Evolutionary conservation across 2,329 filamentous ascomycete species (phyloP), one percentile per base, ranked within the genome.

Genomic region (Pestalotiopsis sp.): DNA sequence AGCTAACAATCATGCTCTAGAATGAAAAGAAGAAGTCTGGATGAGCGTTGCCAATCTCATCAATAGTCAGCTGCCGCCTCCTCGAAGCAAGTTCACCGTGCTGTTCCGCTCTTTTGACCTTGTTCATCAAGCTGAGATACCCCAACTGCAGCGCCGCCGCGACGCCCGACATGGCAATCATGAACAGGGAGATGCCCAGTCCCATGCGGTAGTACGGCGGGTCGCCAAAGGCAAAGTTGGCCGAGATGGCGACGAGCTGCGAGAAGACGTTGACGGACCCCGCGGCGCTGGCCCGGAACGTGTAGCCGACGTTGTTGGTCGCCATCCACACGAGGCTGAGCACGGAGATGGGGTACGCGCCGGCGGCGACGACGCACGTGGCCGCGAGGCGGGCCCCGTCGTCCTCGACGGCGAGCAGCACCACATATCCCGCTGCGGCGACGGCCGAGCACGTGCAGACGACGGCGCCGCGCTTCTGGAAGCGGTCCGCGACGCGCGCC

Each of bases 301-400:
- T 76, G 65, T 76, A 76, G 9, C 74, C 74, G 23, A 73, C 64
- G 66, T 74, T 73, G 61, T 71, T 73, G 67, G 72, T 75, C n/a
- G 74, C 71, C 45, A 68, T 70, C 74, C 74, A 76, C 6, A 73
- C 70, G 27, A 75, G 55, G 17, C 70, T 69, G 38, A 76, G 57
- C 23, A 76, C 72, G 14, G 67, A 69, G 64, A 69, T 71, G 3
- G 74, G 72, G 67, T 70, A 75, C 2, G 71, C 68, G 14, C 67
- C 70, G 27, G 74, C 74, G 4, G 72, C 71, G 27, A 75, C 69
- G 0, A 76, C 60, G 49, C 72, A 74, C 2, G 73, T 73, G 4
- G 72, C 74, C 6, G 68, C 70, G 57, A 74, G 72, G 14, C 73
- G 73, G 25, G 69, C 70, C 17, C 70, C 36, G n/a, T 69, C 64